Base-by-base conservation (phyloP, 805 yeast genomes). In the Cyberlindnera veronae region DNA sequence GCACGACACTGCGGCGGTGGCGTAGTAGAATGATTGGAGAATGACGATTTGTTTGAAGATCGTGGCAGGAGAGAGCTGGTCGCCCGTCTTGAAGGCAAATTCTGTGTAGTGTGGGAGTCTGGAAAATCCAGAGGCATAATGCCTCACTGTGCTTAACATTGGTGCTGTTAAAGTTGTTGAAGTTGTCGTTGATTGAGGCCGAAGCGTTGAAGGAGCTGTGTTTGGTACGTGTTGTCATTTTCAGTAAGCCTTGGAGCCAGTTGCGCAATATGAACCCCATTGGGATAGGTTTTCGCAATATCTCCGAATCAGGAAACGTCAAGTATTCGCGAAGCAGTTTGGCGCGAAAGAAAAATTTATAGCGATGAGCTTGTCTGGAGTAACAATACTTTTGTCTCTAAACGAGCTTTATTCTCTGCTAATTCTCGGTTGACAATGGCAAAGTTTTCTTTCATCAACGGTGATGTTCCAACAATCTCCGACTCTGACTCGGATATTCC, bases 21-120 rank as follows among this genome's bases (percentile, higher is more conserved):
- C 54, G 55, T 91, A 91, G 64, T 90, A 90, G 43, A 86, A 78
- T 27, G 77, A 56, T 60, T 91, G 99, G 19, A 91, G 64, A 17
- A 86, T 65, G 6, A 88, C 60, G 15, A 91, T 91, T 61, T 91
- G 98, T 31, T 77, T 58, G 34, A 79, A 64, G 35, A 82, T 73
- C 37, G 79, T 71, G 30, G 67, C 54, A 1, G 90, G 88, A 1
- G 86, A 75, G 18, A 74, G 59, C 7, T 72, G 65, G 42, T 73
- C 78, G 44, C 46, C 16, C 6, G 40, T 42, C 57, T 61, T 22
- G 43, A 28, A 40, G 15, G 24, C 40, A 13, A 38, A 42, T 33
- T 26, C 44, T 29, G 50, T 45, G 38, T 38, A 34, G 23, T 37
- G 44, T 31, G 54, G 46, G 18, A 49, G 27, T 19, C 51, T 23